Evolutionary conservation across 2,329 filamentous ascomycete genomes (phyloP).

Genomic region (Catunica adiposa): DNA sequence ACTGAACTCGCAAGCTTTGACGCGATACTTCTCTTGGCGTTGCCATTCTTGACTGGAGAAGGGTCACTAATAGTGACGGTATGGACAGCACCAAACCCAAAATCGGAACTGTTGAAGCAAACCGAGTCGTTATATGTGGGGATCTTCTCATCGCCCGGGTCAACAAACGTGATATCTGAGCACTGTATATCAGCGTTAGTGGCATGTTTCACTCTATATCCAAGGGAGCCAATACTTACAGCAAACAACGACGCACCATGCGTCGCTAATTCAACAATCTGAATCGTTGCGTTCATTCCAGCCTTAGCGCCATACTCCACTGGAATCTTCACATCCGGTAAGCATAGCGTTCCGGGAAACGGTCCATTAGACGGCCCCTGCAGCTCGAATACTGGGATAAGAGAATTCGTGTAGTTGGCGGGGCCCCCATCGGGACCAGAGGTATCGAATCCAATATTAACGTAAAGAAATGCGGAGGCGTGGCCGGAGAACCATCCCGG

Average conservation of each 20-base stretch:
- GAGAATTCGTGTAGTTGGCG: conserved; percentile 39
- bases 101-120: conserved; percentile 58
- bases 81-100: conserved; percentile 54
- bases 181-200: conserved; percentile 35
- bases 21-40: background rate
- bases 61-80: conserved; percentile 8
- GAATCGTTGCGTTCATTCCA: conserved; percentile 67
- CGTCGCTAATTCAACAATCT: conserved; percentile 56
- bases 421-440: conserved; percentile 27
- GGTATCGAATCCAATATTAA: conserved; percentile 65
- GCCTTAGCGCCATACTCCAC: conserved; percentile 41
- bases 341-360: conserved; percentile 62
- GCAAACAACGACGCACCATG: conserved; percentile 62
- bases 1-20: background rate
- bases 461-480: conserved; percentile 55
- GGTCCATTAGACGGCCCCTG: conserved; percentile 53
- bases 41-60: conserved; percentile 6
- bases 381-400: conserved; percentile 59
- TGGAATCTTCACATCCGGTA: conserved; percentile 61
- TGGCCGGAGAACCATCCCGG: conserved; percentile 83
- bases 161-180: conserved; percentile 62
- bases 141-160: conserved; percentile 38
- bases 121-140: conserved; percentile 32
- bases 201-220: background rate
- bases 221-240: conserved; percentile 28